A percentile compares a stretch with the other conserved stretches of the same genome.
phyloP scores from a whole-genome alignment of 78 protist species.

The Cavenderia fasciculata region DNA sequence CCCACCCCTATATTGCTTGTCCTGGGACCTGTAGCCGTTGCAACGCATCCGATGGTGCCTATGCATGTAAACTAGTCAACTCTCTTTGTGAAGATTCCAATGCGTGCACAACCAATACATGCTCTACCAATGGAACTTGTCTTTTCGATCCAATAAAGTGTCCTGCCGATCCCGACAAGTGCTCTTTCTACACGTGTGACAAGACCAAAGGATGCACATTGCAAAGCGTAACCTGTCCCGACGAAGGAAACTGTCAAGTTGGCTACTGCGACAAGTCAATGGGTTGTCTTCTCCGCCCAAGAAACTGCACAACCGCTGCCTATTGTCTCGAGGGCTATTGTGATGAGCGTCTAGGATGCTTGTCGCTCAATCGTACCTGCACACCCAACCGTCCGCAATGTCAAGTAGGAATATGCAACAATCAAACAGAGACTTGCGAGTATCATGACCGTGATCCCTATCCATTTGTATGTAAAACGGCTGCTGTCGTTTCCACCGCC shows the following conservation, averaged over 20 bases:
- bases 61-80: not conserved
- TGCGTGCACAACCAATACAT: constrained; percentile 1
- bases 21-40: not conserved
- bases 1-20: not conserved
- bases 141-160: not conserved
- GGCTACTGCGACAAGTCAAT: constrained; percentile 7
- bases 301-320: constrained; percentile 17
- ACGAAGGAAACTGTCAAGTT: constrained; percentile 27
- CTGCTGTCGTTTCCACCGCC: constrained; percentile 1
- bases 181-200: constrained; percentile 23
- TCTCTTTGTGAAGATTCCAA: constrained; percentile 16
- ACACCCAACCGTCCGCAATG: not conserved
- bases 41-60: not conserved
- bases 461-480: constrained; percentile 20
- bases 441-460: not conserved
- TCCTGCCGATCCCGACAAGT: constrained; percentile 7
- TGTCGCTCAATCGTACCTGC: constrained; percentile 7
- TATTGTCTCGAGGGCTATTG: constrained; percentile 6
- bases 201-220: constrained; percentile 3
- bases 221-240: constrained; percentile 1
- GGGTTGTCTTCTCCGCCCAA: constrained; percentile 13
- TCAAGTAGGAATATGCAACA: constrained; percentile 10
- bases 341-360: constrained; percentile 24
- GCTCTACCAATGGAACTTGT: not conserved
- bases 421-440: not conserved